Conservation (phyloP, 345 rosid genomes). For the Turritis glabra region DNA sequence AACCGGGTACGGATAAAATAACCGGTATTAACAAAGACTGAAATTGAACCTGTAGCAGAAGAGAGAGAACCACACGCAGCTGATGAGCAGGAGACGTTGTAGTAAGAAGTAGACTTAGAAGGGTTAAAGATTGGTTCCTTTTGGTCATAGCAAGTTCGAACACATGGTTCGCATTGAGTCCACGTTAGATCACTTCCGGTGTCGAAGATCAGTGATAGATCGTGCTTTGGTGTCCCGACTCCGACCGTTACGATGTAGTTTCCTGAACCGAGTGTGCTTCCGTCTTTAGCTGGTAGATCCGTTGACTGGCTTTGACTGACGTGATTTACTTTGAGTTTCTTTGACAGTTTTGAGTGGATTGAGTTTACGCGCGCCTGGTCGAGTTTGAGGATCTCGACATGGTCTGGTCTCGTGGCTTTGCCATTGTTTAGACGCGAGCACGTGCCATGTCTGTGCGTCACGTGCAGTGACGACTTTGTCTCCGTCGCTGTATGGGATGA, state of each 20-base stretch:
- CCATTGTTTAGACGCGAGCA: constrained; percentile 42
- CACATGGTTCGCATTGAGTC: constrained; percentile 68
- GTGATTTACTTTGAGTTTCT: constrained; percentile 8
- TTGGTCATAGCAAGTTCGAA: constrained; percentile 50
- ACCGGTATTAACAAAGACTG: background rate
- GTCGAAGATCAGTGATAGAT: constrained; percentile 54
- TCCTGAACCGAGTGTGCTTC: constrained; percentile 52
- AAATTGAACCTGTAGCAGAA: constrained; percentile 54
- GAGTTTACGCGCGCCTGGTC: constrained; percentile 68
- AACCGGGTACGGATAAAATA: background rate
- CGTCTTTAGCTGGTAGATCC: constrained; percentile 60
- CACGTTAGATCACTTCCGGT: constrained; percentile 78
- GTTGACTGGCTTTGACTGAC: constrained; percentile 27
- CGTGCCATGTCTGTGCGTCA: constrained; percentile 72
- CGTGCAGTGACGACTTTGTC: constrained; percentile 50
- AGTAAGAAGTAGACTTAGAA: constrained; percentile 51
- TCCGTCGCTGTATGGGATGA: constrained; percentile 35
- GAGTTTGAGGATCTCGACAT: constrained; percentile 48
- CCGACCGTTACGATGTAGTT: constrained; percentile 61
- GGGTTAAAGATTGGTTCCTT: constrained; percentile 58
- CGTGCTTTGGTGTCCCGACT: constrained; percentile 58
- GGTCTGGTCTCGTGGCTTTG: constrained; percentile 41
- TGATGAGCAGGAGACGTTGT: constrained; percentile 60
- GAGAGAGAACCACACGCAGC: constrained; percentile 46
- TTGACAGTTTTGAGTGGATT: constrained; percentile 52